Evolutionary conservation across 1,284 basidiomycete species (phyloP).

Genomic region (Dichomitus squalens): DNA sequence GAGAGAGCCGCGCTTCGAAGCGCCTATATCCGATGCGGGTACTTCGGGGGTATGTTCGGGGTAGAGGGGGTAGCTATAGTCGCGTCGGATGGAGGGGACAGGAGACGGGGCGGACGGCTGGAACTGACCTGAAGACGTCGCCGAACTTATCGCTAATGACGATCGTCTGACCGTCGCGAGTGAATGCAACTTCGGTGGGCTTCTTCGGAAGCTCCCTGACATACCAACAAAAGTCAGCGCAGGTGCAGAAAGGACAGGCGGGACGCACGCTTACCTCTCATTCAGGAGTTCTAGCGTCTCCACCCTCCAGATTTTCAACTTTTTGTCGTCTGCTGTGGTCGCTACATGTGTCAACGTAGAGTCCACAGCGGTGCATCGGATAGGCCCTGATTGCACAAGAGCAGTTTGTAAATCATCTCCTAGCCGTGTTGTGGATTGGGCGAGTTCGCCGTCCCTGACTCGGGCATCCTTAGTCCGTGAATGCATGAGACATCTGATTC

Average conservation of each 20-base stretch:
- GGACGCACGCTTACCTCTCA: slow-evolving; percentile 51
- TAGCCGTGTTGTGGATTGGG: slow-evolving; percentile 45
- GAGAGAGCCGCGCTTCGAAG: slow-evolving; percentile 41
- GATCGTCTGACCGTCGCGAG: slow-evolving; percentile 57
- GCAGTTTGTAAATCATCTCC: slow-evolving; percentile 36
- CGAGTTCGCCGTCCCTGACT: slow-evolving; percentile 55
- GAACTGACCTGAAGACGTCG: slow-evolving; percentile 74
- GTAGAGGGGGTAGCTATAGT: slow-evolving; percentile 52
- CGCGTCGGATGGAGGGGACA: neutral
- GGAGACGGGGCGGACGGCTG: neutral
- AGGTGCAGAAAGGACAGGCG: too few species aligned
- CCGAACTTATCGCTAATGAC: slow-evolving; percentile 87
- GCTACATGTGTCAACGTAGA: slow-evolving; percentile 52
- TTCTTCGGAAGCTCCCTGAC: slow-evolving; percentile 76
- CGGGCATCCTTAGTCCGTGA: slow-evolving; percentile 15
- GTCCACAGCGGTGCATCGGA: slow-evolving; percentile 64
- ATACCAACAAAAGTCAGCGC: neutral
- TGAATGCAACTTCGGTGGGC: slow-evolving; percentile 66
- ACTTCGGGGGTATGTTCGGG: slow-evolving; percentile 14
- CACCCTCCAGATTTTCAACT: slow-evolving; percentile 73
- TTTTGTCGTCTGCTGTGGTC: slow-evolving; percentile 80
- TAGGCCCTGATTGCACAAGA: slow-evolving; percentile 52
- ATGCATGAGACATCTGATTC: neutral
- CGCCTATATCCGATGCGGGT: slow-evolving; percentile 3
- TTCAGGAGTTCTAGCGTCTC: slow-evolving; percentile 57